These are phyloP conservation scores for Urochloa ruziziensis DNA, from an alignment of 176 grass and related monocot species.

Conservation along the genomic window DNA sequence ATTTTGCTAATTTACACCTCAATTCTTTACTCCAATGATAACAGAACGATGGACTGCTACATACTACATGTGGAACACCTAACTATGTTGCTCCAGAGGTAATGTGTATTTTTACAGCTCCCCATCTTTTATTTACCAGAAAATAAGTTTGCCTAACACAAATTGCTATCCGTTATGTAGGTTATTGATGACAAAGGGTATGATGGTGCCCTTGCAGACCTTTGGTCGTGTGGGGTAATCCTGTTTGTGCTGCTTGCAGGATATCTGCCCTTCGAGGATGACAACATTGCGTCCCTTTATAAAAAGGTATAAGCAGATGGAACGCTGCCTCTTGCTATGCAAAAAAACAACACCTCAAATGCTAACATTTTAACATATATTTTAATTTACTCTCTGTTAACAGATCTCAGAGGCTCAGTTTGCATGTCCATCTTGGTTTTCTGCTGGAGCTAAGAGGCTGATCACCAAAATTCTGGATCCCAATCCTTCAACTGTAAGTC, in stretches of 20 bases:
- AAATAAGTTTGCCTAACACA: neutral
- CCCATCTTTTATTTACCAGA: neutral
- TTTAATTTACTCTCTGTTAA: conserved; percentile 12
- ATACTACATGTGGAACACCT: conserved; percentile 85
- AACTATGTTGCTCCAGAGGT: conserved; percentile 97
- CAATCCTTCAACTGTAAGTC: conserved; percentile 71
- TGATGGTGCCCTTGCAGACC: conserved; percentile 77
- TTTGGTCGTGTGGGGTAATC: conserved; percentile 94
- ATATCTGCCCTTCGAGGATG: conserved; percentile 85
- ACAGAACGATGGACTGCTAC: conserved; percentile 79
- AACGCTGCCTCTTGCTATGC: neutral
- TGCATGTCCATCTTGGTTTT: conserved; percentile 83
- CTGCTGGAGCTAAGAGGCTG: conserved; percentile 65
- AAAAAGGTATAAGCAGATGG: conserved; percentile 47
- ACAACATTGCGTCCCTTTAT: conserved; percentile 58
- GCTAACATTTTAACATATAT: neutral
- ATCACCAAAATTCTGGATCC: conserved; percentile 76
- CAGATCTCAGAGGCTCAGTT: conserved; percentile 80
- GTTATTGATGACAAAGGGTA: conserved; percentile 87
- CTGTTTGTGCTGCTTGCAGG: conserved; percentile 88
- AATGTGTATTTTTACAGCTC: neutral
- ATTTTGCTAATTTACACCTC: neutral
- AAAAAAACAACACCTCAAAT: neutral
- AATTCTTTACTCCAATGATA: conserved; percentile 23
- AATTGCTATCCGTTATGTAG: conserved; percentile 28